These are phyloP conservation scores for Ceriops decandra DNA, from an alignment of 345 rosid species.

Conservation along the genomic window DNA sequence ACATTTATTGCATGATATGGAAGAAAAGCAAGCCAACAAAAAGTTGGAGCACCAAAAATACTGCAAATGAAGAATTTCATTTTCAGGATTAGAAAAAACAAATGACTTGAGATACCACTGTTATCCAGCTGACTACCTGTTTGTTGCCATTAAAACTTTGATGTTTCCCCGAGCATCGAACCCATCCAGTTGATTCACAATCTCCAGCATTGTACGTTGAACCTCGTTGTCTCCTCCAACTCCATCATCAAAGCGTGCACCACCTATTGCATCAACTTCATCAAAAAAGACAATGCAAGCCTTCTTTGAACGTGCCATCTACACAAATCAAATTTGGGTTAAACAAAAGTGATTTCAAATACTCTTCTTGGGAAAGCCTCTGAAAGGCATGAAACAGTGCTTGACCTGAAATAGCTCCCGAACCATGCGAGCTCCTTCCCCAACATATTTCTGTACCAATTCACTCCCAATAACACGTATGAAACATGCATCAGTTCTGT, in stretches of 20 bases:
- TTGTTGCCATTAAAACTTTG: conserved; percentile 99
- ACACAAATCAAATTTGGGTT: conserved; percentile 6
- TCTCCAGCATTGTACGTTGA: conserved; percentile 86
- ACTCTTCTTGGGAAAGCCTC: not conserved
- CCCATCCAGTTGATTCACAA: conserved; percentile 86
- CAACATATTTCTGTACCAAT: conserved; percentile 97
- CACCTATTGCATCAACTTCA: conserved; percentile 81
- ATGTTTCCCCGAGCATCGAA: conserved; percentile 96
- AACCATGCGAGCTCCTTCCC: conserved; percentile 99
- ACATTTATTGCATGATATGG: not conserved
- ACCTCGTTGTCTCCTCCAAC: conserved; percentile 82
- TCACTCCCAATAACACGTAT: conserved; percentile 98
- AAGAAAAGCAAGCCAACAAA: not conserved
- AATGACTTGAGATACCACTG: not conserved
- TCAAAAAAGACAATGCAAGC: conserved; percentile 87
- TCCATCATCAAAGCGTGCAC: conserved; percentile 83
- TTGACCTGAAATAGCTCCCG: conserved; percentile 93
- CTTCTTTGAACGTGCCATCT: conserved; percentile 90
- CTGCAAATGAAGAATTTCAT: not conserved
- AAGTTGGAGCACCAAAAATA: not conserved
- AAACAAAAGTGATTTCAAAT: not conserved
- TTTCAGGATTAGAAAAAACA: not conserved
- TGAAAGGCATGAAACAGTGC: not conserved
- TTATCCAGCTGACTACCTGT: conserved; percentile 48
- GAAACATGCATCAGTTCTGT: conserved; percentile 98